Evolutionary conservation across 371 early-diverging fungal species (phyloP), one percentile per base, ranked within the genome.

Genomic region (Sporodiniella umbellata): DNA sequence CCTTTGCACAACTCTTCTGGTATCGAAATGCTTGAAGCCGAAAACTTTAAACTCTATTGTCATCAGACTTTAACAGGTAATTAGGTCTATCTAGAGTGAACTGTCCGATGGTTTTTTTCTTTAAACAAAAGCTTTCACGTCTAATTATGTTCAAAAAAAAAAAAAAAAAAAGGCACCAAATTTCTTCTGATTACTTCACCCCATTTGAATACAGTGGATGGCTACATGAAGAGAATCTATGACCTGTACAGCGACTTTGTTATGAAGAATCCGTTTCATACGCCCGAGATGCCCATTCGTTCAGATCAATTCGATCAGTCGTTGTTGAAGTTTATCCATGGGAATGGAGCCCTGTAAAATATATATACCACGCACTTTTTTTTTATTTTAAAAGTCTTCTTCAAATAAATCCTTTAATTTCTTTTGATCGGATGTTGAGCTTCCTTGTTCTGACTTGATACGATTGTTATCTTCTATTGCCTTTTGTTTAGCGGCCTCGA

Each of bases 251-350:
- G 94, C 51, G 96, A 99, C 64, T 99, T 87, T 67, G 98, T 93
- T 24, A 92, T 98, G 89, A 97, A 97, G 78, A 98, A 97, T 64
- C 98, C 99, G 23, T 99, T 99, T 68, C 92, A 98, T 79, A 93
- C 89, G 45, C 90, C 95, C 17, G 99, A 99, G 64, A 98, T 99
- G 99, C 99, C 99, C 15, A 95, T 99, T 52, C 88, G 97, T 15
- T 93, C 89, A 3, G 98, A 97, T 45, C 81, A 92, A 60, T 98
- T 98, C 75, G 99, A 98, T 65, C 64, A 82, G 17, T 76, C 85
- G 51, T 59, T 97, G 35, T 51, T 71, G 25, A 89, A 89, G 62
- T 80, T 93, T 10, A 84, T 90, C n/a, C 73, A 76, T 45, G 47
- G 50, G 17, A 28, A 8, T 40, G 40, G 35, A 35, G 15, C n/a